Evolutionary conservation across 2,329 filamentous ascomycete genomes (phyloP), one percentile per base, ranked within the genome.

Genomic region (Diaporthe velutina): DNA sequence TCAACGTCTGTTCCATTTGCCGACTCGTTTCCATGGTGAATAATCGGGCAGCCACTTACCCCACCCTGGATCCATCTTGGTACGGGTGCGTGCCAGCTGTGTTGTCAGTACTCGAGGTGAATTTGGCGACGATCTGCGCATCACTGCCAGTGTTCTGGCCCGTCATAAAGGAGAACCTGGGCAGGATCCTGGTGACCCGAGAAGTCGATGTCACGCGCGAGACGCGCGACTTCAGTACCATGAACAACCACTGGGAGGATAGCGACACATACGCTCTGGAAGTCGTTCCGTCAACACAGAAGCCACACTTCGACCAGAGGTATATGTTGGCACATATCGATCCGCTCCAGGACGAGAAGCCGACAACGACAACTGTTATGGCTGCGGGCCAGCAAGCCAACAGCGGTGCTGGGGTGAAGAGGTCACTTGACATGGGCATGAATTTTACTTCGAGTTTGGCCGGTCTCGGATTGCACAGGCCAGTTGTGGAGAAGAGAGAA

Each of bases 51-150:
- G 80, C 76, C 1, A 83, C 81, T 0, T 81, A 78, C 72, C 83
- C 83, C 19, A 82, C 82, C 0, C 66, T 81, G 3, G 83, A 84
- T 72, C 83, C 82, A 10, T 83, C 80, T 5, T 84, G 82, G 81
- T 84, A 84, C 74, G 81, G 78, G 9, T 80, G 80, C 30, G 76
- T 78, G 45, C 79, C 79, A 57, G 81, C 84, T 71, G 78, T 83
- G 15, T 78, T 84, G 8, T 82, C 81, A 1, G 79, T 78, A 0
- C 77, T 84, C 68, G 83, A 84, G 68, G 79, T 83, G 68, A 80
- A 84, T 22, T 35, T 76, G 38, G 73, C 68, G 8, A 71, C 73
- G 2, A 28, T 73, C 10, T 74, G 71, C 33, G 74, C 73, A 33
- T 73, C 73, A 17, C 35, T 73, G 30, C 75, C 74, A 17, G 71